phyloP scores from a whole-genome alignment of 192 early-diverging fungal genomes.

The Rhizophagus sp. region DNA sequence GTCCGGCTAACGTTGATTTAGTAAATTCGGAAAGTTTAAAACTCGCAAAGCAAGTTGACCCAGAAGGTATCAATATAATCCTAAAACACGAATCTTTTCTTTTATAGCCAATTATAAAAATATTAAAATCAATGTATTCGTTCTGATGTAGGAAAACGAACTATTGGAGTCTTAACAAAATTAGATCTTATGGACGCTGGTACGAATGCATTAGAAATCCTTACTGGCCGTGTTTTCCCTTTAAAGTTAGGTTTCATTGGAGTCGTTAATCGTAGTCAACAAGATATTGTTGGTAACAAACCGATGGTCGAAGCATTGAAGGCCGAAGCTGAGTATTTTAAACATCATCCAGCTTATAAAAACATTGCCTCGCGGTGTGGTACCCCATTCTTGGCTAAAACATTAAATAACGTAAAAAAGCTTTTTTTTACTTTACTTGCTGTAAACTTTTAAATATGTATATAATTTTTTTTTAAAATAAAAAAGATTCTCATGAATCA shows the following conservation, averaged over 20 bases:
- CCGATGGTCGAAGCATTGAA: slow-evolving; percentile 71
- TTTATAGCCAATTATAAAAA: slow-evolving; percentile 2
- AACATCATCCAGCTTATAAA: slow-evolving; percentile 70
- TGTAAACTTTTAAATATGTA: no score
- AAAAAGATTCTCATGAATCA: slow-evolving; percentile 71
- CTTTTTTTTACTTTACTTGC: neutral
- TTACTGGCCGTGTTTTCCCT: slow-evolving; percentile 74
- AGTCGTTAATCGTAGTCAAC: slow-evolving; percentile 81
- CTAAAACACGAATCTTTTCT: neutral
- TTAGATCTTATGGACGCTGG: slow-evolving; percentile 86
- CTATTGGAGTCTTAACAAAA: slow-evolving; percentile 81
- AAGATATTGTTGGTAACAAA: slow-evolving; percentile 71
- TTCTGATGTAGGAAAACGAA: slow-evolving; percentile 47
- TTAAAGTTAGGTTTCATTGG: slow-evolving; percentile 82
- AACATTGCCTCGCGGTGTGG: slow-evolving; percentile 72
- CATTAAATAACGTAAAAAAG: slow-evolving; percentile 56
- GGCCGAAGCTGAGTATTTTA: slow-evolving; percentile 69
- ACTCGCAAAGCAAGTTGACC: slow-evolving; percentile 82
- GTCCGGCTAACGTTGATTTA: slow-evolving; percentile 79
- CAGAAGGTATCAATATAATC: slow-evolving; percentile 56
- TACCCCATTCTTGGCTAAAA: slow-evolving; percentile 66
- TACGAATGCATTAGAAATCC: slow-evolving; percentile 78
- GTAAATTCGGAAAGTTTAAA: slow-evolving; percentile 86
- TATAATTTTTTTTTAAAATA: neutral
- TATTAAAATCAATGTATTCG: neutral